Evolutionary conservation across 257 asterid genomes (phyloP), one percentile per base, ranked within the genome.

Genomic region (Jacaranda mimosifolia): DNA sequence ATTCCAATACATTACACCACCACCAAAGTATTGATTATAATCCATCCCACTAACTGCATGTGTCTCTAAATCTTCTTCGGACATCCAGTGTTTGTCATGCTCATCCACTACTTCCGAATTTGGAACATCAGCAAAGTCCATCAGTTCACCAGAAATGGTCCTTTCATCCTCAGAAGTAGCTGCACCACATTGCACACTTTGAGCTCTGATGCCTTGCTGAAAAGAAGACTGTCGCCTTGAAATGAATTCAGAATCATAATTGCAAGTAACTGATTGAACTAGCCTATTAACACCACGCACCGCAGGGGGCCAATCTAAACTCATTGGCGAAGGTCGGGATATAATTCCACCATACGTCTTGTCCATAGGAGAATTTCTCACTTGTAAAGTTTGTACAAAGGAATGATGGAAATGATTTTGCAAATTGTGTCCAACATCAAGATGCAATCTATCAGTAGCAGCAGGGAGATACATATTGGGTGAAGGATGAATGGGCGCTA

Each of bases 1-100:
- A 80, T 90, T 78, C 99, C 99, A 96, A 82, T 96, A 96, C 99
- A 96, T 96, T 82, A 96, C 97, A 52, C 99, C 99, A 45, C 98
- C 98, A 62, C 99, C 99, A 84, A 96, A 96, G 77, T 88, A 85
- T 82, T 96, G 96, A 85, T 84, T 96, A 82, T 93, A 96, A 83
- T 96, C 99, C 91, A 91, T 74, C 65, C 92, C 97, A 64, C 91
- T 74, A 70, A 90, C 82, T 67, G 94, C 91, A 81, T 89, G 98
- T 59, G 91, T 83, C 87, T 96, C 99, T 70, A 84, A 82, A 84
- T 96, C 98, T 75, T 96, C 99, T 87, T 96, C 99, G 65, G 99
- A 91, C 92, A 96, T 89, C 93, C 97, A 91, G 82, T 85, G 90
- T 72, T 83, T 88, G 17, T 93, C 99, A 69, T 89, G 97, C 72